Percentiles rank a stretch among this genome's conserved stretches.
phyloP scores from a whole-genome alignment of 495 filamentous ascomycete genomes.

The Trichocladium antarcticum region DNA sequence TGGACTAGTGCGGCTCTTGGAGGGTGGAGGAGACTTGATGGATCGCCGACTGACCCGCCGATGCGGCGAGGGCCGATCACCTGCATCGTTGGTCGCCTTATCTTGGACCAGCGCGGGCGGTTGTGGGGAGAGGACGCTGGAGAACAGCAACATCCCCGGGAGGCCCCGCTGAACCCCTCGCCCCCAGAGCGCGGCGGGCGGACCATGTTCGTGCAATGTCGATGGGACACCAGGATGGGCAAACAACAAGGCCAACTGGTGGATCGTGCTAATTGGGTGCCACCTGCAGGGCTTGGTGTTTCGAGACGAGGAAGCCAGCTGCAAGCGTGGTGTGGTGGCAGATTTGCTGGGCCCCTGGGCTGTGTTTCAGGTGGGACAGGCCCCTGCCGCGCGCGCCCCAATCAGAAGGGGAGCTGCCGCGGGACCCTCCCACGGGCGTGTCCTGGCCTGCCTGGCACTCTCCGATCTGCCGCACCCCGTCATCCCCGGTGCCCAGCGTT shows the following conservation, averaged over 20 bases:
- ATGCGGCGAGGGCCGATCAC: no score
- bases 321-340: constrained; percentile 6
- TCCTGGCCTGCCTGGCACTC: no score
- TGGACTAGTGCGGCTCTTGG: no score
- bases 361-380: constrained; percentile 21
- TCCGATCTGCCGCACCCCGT: constrained; percentile 12
- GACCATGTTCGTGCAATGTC: not conserved
- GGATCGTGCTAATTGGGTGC: constrained; percentile 17
- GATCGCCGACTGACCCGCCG: no score
- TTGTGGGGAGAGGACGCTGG: no score
- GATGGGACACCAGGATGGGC: not conserved
- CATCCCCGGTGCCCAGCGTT: not conserved
- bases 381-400: not conserved
- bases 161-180: no score
- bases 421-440: not conserved
- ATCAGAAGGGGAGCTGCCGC: not conserved
- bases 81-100: no score
- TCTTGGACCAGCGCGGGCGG: no score
- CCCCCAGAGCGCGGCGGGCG: not conserved
- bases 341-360: constrained; percentile 16
- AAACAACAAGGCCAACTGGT: not conserved
- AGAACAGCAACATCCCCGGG: no score
- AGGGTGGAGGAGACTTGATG: no score
- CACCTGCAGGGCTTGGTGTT: constrained; percentile 21
- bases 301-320: constrained; percentile 21